Base-by-base conservation (phyloP, 139 green algal genomes). In the Monoraphidium neglectum region DNA sequence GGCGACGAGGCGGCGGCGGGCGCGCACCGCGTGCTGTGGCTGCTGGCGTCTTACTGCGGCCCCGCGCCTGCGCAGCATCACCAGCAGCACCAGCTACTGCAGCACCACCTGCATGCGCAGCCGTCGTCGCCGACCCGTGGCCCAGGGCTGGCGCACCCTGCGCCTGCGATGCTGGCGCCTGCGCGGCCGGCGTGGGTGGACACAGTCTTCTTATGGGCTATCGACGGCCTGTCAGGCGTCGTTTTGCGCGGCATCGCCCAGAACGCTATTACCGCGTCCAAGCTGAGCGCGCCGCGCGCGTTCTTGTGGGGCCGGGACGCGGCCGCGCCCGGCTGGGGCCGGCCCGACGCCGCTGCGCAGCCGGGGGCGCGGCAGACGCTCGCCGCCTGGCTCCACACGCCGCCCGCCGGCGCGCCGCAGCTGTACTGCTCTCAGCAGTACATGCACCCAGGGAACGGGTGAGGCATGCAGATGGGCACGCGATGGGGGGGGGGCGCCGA, bases 181-280 rank as follows among this genome's bases (percentile, higher is more conserved):
- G 24, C 30, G 13, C 56, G 59, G 4, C 57, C 65, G 13, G 28
- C 8, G 23, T 61, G 65, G 1, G 36, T 15, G 24, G 86, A 89
- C 43, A 66, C 77, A 2, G 69, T 93, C 79, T 84, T 80, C 37
- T 68, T 93, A 47, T 93, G 85, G 85, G 89, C 82, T 2, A 78
- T 93, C 23, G 85, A 90, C 65, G 82, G 87, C 28, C 76, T 93
- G 36, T 61, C 72, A 0, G 77, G 83, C 15, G 85, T 91, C 2
- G 79, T 88, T 46, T 81, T 93, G 38, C 76, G 66, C 23, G 86
- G 84, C n/a, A 66, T 88, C 35, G 71, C 77, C 18, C 69, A 79
- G 33, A 84, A 78, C 65, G 62, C 75, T 4, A 47, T 67, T 35
- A 71, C 67, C 70, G 46, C 65, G 3, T 33, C 47, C 46, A 70